These are phyloP conservation scores for Fusarium dlaminii DNA, from an alignment of 2,329 filamentous ascomycete genomes.

Conservation along the genomic window DNA sequence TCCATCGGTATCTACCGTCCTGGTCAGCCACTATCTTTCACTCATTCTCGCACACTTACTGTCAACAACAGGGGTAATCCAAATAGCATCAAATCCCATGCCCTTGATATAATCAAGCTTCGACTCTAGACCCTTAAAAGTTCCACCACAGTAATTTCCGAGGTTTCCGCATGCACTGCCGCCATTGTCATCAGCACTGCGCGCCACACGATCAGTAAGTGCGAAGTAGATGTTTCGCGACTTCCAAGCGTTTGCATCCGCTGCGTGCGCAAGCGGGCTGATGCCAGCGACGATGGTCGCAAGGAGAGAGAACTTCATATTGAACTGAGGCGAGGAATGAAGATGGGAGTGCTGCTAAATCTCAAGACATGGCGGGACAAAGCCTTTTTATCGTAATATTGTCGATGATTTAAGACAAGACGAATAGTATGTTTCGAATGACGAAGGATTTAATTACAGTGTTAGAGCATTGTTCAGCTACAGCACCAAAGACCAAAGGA, in stretches of 20 bases:
- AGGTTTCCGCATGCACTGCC: slow-evolving; percentile 54
- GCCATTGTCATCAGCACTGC: slow-evolving; percentile 53
- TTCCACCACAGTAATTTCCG: slow-evolving; percentile 68
- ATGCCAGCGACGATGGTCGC: slow-evolving; percentile 15
- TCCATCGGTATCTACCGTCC: neutral
- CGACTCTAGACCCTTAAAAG: slow-evolving; percentile 65
- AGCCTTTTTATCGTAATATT: neutral
- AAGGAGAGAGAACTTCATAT: slow-evolving; percentile 16
- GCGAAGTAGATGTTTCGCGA: slow-evolving; percentile 67
- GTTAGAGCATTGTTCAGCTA: neutral
- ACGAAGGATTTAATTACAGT: slow-evolving; percentile 23
- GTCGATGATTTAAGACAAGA: neutral
- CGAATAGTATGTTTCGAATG: neutral
- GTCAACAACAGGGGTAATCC: slow-evolving; percentile 66
- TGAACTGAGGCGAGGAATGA: neutral
- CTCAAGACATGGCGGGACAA: neutral
- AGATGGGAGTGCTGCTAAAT: neutral
- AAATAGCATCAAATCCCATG: slow-evolving; percentile 68
- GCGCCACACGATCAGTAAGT: slow-evolving; percentile 65
- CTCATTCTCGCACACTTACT: slow-evolving; percentile 40
- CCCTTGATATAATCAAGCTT: slow-evolving; percentile 71
- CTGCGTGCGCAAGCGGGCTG: slow-evolving; percentile 28
- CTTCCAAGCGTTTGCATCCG: slow-evolving; percentile 58
- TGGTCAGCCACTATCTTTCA: neutral
- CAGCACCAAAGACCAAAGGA: neutral